Evolutionary conservation across 2,329 filamentous ascomycete species (phyloP).

Genomic region (Pseudogymnoascus verrucosus): DNA sequence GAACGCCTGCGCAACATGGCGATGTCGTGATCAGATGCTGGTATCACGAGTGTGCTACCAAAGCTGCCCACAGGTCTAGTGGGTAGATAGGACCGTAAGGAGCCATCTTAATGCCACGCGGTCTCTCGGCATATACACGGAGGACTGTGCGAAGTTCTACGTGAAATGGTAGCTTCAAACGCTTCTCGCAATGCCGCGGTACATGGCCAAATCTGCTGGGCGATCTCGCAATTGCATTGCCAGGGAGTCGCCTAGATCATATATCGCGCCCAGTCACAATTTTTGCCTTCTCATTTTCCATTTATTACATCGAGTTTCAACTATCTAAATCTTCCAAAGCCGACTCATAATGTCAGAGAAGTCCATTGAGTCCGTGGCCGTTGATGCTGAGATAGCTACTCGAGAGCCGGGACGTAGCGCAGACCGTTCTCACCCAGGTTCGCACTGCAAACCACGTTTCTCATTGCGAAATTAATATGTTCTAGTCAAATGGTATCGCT

Average conservation of each 20-base stretch:
- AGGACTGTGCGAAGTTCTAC: background rate
- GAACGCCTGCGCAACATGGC: background rate
- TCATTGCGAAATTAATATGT: background rate
- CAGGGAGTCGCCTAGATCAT: background rate
- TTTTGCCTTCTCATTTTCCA: background rate
- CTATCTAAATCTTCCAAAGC: background rate
- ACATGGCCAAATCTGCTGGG: background rate
- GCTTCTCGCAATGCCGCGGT: background rate
- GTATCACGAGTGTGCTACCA: constrained; percentile 2
- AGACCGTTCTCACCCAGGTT: background rate
- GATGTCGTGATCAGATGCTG: constrained; percentile 1
- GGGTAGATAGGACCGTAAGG: background rate
- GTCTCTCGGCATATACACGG: background rate
- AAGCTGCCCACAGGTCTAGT: background rate
- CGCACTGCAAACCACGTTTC: constrained; percentile 32
- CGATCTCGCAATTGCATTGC: background rate
- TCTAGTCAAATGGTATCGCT: constrained; percentile 55
- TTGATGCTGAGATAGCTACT: background rate
- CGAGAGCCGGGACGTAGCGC: background rate
- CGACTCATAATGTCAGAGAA: background rate
- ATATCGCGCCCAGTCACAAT: background rate
- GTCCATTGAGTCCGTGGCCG: background rate
- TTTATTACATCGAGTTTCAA: background rate
- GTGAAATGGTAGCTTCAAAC: background rate
- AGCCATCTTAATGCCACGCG: background rate